Evolutionary conservation across 306 rosid species (phyloP), one percentile per base, ranked within the genome.

Genomic region (Medicago lupulina): DNA sequence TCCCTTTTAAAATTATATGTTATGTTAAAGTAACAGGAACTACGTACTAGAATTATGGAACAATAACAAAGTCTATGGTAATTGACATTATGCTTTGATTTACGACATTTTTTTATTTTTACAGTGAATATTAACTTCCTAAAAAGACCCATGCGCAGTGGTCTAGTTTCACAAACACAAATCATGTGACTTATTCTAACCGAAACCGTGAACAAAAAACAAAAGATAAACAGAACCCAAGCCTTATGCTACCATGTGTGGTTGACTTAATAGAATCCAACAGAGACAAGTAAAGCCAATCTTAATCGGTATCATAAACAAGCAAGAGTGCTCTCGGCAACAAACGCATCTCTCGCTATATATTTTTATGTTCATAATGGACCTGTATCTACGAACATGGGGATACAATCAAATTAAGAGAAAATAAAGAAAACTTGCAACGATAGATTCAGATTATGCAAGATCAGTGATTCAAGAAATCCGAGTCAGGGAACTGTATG

Each of bases 351-450:
- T 46, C 43, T 49, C 39, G 19, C 17, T 61, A 38, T 71, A 46
- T 70, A 53, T 55, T 64, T 64, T 63, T 47, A 17, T 31, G 74
- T 75, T 77, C 64, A 62, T 69, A 44, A 79, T 69, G 77, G 31
- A 69, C 55, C 55, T 21, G 18, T 58, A 60, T 39, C 65, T 23
- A 77, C 62, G 60, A 41, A 69, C 83, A 69, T 7, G 47, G 7
- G 14, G 75, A 79, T 18, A 66, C 25, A 59, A 13, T 19, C 39
- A 79, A n/a, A n/a, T n/a, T n/a, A n/a, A n/a, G n/a, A n/a, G n/a
- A n/a, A n/a, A n/a, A n/a, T n/a, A n/a, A n/a, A n/a, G n/a, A n/a
- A n/a, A n/a, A n/a, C n/a, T n/a, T n/a, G n/a, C n/a, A n/a, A n/a
- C n/a, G n/a, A 9, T 50, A 78, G 47, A 65, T 31, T 31, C 19